phyloP scores from a whole-genome alignment of 352 stramenopile genomes.

The Elongisporangium prolatum region DNA sequence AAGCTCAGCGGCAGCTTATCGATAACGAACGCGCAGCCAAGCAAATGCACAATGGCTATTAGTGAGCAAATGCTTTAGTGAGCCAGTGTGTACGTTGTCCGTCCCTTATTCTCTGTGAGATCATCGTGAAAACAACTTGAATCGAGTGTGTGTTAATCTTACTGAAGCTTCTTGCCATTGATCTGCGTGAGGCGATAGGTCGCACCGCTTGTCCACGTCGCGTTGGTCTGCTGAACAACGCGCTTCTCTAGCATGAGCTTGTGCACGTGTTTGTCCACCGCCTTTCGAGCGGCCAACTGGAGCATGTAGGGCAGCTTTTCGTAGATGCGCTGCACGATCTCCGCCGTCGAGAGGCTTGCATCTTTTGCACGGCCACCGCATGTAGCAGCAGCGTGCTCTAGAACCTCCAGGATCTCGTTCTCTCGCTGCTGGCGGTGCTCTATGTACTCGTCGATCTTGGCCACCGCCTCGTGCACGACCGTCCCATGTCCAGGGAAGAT shows the following conservation, averaged over 20 bases:
- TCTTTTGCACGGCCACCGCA: neutral
- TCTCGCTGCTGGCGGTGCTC: constrained; percentile 70
- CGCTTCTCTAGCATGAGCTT: constrained; percentile 53
- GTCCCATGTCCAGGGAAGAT: constrained; percentile 80
- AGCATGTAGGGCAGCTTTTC: constrained; percentile 47
- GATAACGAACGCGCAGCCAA: constrained; percentile 12
- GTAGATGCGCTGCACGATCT: constrained; percentile 57
- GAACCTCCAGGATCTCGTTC: constrained; percentile 45
- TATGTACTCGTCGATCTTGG: constrained; percentile 78
- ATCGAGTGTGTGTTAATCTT: neutral
- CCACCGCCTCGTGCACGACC: constrained; percentile 48
- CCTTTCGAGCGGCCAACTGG: constrained; percentile 41
- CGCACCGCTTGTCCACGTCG: constrained; percentile 22
- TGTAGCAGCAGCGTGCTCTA: constrained; percentile 11
- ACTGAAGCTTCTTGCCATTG: neutral
- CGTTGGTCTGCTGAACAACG: constrained; percentile 12
- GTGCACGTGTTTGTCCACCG: constrained; percentile 55
- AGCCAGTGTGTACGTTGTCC: neutral
- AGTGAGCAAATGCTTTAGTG: neutral
- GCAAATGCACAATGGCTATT: neutral
- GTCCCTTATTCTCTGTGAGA: neutral
- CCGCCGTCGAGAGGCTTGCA: constrained; percentile 23
- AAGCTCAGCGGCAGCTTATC: constrained; percentile 27
- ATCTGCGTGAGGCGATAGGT: constrained; percentile 22
- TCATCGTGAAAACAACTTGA: neutral